Base-by-base conservation (phyloP, 148 eudicot species). In the Heliamphora exappendiculata region DNA sequence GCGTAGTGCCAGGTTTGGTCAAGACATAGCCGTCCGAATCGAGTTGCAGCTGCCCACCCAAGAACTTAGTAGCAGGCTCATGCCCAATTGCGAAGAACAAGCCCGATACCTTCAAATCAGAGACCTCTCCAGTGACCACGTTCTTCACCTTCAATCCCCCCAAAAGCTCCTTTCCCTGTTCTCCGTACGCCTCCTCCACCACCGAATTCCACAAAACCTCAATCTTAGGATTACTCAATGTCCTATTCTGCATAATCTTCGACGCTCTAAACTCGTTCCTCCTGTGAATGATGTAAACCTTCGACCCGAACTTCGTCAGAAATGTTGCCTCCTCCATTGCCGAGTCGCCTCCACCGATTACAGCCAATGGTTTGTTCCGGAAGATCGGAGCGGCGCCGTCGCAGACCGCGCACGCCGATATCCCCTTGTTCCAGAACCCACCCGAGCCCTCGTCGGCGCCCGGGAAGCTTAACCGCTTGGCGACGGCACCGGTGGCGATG, bases 61-160 rank as follows among this genome's bases (percentile, higher is more conserved):
- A 81, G 74, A 93, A 93, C 88, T 81, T 87, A 0, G 97, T 93
- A 3, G 96, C 97, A 1, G 98, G 98, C 68, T 89, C 97, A 65
- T 93, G 98, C 75, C 98, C 98, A 45, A 93, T 93, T 0, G 97
- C 98, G 22, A 91, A 93, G 78, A 93, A 93, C 82, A 93, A 80
- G 39, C 98, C 98, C 3, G 84, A 73, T 26, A 82, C 97, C 83
- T 87, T 75, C 84, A 91, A 62, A 78, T 88, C 91, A 57, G 58
- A 78, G 1, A 91, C 90, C 77, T 83, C 90, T 41, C 94, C 98
- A 28, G 51, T 93, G 50, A 53, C 82, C 62, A 84, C 78, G 80
- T 91, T 84, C 88, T 88, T 88, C 57, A 93, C 88, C 85, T 88
- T 89, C 88, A 93, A 85, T 5, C 96, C 97, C 36, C 86, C 87